Evolutionary conservation across 2,329 filamentous ascomycete species (phyloP).

Genomic region (Lecanicillium sp.): DNA sequence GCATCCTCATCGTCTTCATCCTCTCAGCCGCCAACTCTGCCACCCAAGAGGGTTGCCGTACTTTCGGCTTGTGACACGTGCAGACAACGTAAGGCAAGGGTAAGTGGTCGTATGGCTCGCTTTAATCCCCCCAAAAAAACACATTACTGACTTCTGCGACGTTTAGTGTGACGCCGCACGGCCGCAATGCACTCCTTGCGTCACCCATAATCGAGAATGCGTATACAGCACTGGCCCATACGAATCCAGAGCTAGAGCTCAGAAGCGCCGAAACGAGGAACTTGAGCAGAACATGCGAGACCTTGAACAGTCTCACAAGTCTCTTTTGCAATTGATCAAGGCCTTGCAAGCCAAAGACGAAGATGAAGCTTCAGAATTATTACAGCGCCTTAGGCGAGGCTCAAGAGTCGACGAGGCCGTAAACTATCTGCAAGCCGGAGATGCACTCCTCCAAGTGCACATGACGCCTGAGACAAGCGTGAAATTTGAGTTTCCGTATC

Average conservation of each 20-base stretch:
- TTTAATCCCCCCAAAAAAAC: background rate
- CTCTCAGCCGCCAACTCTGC: too few relatives aligned
- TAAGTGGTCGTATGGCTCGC: background rate
- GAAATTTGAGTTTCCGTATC: constrained; percentile 27
- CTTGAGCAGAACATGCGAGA: background rate
- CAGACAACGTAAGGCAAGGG: background rate
- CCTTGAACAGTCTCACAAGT: background rate
- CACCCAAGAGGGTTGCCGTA: background rate
- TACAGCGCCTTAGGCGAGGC: too few relatives aligned
- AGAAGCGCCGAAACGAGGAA: background rate
- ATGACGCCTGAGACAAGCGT: constrained; percentile 23
- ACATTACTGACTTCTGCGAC: background rate
- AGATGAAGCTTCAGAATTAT: too few relatives aligned
- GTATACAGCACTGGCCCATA: background rate
- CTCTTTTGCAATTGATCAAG: background rate
- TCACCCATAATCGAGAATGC: background rate
- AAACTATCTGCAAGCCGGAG: constrained; percentile 23
- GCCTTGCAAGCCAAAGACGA: constrained; percentile 3
- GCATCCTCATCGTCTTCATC: too few relatives aligned
- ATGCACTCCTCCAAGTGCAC: constrained; percentile 25
- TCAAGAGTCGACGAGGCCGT: too few relatives aligned
- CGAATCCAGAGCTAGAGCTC: background rate
- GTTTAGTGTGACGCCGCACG: constrained; percentile 1
- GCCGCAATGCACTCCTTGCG: background rate
- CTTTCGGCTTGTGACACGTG: background rate